Base-by-base conservation (phyloP, 495 filamentous ascomycete species). In the Xylaria venustula region DNA sequence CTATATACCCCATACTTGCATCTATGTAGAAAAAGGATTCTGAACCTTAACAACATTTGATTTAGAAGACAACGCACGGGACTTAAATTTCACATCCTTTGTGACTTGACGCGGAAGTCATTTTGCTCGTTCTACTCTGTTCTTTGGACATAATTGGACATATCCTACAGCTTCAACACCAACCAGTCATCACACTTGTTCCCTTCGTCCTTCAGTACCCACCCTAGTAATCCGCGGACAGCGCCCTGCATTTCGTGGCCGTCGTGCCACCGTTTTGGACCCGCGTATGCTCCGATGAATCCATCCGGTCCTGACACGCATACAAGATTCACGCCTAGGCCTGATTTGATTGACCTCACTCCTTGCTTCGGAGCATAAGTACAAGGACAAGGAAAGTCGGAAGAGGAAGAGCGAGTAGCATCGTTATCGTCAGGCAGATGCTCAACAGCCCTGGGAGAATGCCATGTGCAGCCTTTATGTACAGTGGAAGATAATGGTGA, bases 251-350 rank as follows among this genome's bases (percentile, higher is more conserved):
- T 74, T 75, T 96, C 90, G 64, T 77, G 75, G 6, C 92, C 91
- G 49, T 79, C 78, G 3, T 80, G 81, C 86, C 87, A 93, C 2
- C 79, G 69, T 73, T 95, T 96, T 4, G 84, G 80, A 5, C 93
- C 93, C 7, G 89, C 90, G 75, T 88, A 88, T 64, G 87, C 82
- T 25, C 79, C 81, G 47, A 97, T 82, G 75, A 98, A 98, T 15
- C 94, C 93, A 42, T 94, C 90, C 0, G 94, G 93, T 0, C 94
- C 94, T 2, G 91, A 93, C 4, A 98, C 78, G 49, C 96, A 75
- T 26, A 97, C 76, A 44, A 95, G 63, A 58, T 85, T 89, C 61
- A 56, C 40, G 62, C 64, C 61, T 59, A 57, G 49, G 65, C 52
- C 11, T 26, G 17, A 19, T 34, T 62, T 44, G 42, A 72, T 32